Conservation (phyloP, 257 asterid species). For the Voacanga thouarsii region DNA sequence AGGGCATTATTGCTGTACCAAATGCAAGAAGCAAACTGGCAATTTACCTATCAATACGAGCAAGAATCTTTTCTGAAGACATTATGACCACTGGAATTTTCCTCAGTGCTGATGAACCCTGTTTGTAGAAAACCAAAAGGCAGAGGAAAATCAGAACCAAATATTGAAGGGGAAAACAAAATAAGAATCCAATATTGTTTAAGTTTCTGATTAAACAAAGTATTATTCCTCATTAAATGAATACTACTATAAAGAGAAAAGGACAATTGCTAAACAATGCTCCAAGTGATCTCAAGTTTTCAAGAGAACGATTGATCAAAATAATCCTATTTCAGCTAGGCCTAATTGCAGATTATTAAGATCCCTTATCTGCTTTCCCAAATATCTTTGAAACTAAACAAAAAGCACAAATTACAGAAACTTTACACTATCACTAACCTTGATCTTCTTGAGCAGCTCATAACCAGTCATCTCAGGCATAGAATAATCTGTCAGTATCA, state of each 20-base stretch:
- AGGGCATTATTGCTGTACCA: not conserved
- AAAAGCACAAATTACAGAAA: not conserved
- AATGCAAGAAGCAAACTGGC: not conserved
- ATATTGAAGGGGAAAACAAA: not conserved
- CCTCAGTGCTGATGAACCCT: slow-evolving; percentile 65
- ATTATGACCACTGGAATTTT: slow-evolving; percentile 84
- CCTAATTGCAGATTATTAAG: not conserved
- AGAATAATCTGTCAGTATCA: slow-evolving; percentile 83
- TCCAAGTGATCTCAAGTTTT: not conserved
- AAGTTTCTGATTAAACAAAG: not conserved
- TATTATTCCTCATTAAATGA: not conserved
- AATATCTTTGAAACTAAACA: not conserved
- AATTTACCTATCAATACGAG: slow-evolving; percentile 75
- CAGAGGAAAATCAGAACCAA: not conserved
- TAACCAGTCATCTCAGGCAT: slow-evolving; percentile 99
- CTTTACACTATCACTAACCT: slow-evolving; percentile 40
- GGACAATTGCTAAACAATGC: not conserved
- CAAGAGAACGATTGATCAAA: not conserved
- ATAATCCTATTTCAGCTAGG: not conserved
- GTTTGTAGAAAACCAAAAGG: slow-evolving; percentile 12
- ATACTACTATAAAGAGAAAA: not conserved
- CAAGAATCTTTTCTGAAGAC: slow-evolving; percentile 76
- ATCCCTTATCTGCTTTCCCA: not conserved
- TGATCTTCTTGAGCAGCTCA: slow-evolving; percentile 84
- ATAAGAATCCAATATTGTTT: not conserved